Percentiles rank a stretch among this genome's conserved stretches.
Conservation (phyloP, 345 rosid species). For the Ceriops decandra region DNA sequence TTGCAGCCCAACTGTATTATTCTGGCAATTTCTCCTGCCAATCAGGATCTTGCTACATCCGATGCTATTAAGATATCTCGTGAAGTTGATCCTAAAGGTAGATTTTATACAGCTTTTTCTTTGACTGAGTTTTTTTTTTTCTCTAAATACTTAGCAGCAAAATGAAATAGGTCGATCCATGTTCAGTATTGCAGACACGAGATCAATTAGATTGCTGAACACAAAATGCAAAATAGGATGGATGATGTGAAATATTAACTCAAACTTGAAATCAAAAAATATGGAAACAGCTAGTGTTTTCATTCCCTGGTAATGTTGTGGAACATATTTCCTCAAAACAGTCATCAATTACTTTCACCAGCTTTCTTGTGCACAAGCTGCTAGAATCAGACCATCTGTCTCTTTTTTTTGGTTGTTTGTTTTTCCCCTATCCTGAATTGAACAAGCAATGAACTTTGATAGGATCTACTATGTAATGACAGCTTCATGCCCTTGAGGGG, state of each 20-base stretch:
- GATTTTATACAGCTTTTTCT: conserved; percentile 9
- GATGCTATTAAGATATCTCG: conserved; percentile 97
- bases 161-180: no score
- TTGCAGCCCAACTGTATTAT: conserved; percentile 92
- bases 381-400: no score
- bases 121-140: not conserved
- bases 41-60: conserved; percentile 98
- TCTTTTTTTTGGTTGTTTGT: no score
- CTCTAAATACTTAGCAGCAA: no score
- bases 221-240: not conserved
- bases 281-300: not conserved
- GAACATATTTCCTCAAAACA: conserved; percentile 1
- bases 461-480: no score
- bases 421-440: no score
- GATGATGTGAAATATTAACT: not conserved
- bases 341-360: no score
- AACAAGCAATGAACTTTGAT: no score
- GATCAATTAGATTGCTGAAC: not conserved
- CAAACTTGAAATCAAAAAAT: not conserved
- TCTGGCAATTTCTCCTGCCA: conserved; percentile 96
- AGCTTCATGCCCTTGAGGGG: not conserved
- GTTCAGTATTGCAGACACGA: no score
- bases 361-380: no score
- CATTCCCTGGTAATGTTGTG: not conserved
- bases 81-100: conserved; percentile 96